Conservation (phyloP, 257 asterid species). For the Fraxinus pennsylvanica region DNA sequence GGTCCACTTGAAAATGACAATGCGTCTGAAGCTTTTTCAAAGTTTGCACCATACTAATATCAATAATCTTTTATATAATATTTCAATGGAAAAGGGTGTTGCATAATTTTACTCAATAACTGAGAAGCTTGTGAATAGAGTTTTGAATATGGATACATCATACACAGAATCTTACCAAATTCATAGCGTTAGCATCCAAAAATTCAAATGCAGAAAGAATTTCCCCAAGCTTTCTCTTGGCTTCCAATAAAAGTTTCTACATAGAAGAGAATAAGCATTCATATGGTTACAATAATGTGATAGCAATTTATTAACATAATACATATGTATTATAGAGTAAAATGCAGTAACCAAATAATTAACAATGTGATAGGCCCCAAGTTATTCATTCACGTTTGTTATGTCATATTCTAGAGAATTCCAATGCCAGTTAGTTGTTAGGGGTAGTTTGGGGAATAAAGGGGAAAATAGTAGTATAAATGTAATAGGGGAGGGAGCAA, state of each 20-base stretch:
- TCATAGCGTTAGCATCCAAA: constrained; percentile 81
- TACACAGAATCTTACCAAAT: constrained; percentile 60
- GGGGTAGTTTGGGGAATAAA: no score
- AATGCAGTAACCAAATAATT: constrained; percentile 1
- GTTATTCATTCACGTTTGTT: no score
- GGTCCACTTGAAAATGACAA: neutral
- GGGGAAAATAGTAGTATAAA: no score
- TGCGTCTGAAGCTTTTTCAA: constrained; percentile 3
- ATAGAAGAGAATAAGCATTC: constrained; percentile 27
- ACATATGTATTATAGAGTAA: neutral
- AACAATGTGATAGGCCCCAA: neutral
- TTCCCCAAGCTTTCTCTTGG: constrained; percentile 91
- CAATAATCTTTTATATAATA: neutral
- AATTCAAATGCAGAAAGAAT: constrained; percentile 97
- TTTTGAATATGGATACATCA: neutral
- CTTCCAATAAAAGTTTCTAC: constrained; percentile 77
- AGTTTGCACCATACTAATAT: constrained; percentile 1
- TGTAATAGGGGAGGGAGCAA: no score
- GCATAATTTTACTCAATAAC: neutral
- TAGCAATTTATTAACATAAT: neutral
- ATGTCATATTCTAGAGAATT: no score
- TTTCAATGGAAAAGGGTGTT: neutral
- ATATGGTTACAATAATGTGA: constrained; percentile 18
- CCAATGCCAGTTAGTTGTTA: no score
- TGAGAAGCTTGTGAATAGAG: neutral